Evolutionary conservation across 2,329 filamentous ascomycete species (phyloP), one percentile per base, ranked within the genome.

Genomic region (Trichoderma sp.): DNA sequence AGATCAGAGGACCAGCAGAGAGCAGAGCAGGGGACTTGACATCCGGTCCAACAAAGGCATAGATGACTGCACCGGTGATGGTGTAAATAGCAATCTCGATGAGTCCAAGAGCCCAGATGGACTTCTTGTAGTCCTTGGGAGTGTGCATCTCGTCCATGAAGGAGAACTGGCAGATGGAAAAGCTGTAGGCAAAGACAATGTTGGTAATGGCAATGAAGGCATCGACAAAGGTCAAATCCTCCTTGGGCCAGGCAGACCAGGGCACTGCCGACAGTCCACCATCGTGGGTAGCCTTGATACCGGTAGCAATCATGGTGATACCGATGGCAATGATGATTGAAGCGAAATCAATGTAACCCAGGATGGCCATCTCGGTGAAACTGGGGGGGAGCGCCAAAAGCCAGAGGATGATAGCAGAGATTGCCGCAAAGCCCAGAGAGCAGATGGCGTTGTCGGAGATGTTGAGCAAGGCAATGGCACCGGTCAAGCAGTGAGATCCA

Each of bases 161-260:
- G 76, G 82, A 83, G 80, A 86, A 86, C 76, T 86, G 84, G 80
- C 83, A 85, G 67, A 86, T 82, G 74, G 84, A 83, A 72, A 86
- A 86, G 73, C 89, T 85, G 82, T 91, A 94, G 71, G 92, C 91
- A 73, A 93, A 89, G 73, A 92, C 85, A 68, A 94, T 93, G 82
- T 93, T 93, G 77, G 84, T 86, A 60, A 92, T 85, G 21, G 88
- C 86, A 15, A 89, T 84, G 77, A 92, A 91, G 24, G 83, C 89
- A 58, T 87, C 83, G 60, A 84, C 82, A 51, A 92, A 83, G 39
- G 81, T 81, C 1, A 87, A 79, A 4, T 83, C 76, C 5, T 82
- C 78, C 76, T 82, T 82, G 63, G 84, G 84, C 83, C 84, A 86
- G 1, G 82, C 81, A 9, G 83, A 84, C 83, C 84, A 86, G 58